Percentiles rank a stretch among this genome's conserved stretches.
phyloP scores from a whole-genome alignment of 495 filamentous ascomycete species.

The Podospora didyma region DNA sequence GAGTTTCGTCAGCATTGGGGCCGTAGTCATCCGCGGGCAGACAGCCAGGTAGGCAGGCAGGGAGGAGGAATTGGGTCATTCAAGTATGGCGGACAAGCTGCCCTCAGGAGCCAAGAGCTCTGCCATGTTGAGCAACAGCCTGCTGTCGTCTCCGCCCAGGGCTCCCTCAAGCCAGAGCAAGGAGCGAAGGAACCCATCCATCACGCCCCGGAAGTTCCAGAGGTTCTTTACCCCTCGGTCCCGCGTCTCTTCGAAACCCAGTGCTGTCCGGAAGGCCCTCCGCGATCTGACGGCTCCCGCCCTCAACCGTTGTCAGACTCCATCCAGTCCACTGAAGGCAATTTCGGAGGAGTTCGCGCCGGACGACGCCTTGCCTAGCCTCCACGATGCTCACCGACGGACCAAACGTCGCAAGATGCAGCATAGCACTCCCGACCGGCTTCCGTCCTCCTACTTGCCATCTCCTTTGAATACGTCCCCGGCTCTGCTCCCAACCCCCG shows the following conservation, averaged over 20 bases:
- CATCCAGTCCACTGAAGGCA: conserved; percentile 42
- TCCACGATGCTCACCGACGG: conserved; percentile 13
- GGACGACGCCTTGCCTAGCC: conserved; percentile 20
- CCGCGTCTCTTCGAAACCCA: conserved; percentile 40
- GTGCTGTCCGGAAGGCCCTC: conserved; percentile 59
- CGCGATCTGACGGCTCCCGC: conserved; percentile 63
- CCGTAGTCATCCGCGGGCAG: too few species aligned
- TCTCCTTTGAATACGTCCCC: conserved; percentile 25
- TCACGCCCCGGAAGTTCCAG: conserved; percentile 71
- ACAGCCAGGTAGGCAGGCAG: too few species aligned
- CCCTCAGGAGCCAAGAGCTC: conserved; percentile 21
- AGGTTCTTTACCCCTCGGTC: conserved; percentile 78
- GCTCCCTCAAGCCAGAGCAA: conserved; percentile 29
- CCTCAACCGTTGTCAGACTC: conserved; percentile 53
- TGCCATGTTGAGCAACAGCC: conserved; percentile 16
- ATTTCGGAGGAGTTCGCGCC: conserved; percentile 26
- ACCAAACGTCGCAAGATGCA: conserved; percentile 41
- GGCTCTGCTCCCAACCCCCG: conserved; percentile 20
- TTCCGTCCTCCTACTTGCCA: conserved; percentile 17
- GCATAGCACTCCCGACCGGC: conserved; percentile 19
- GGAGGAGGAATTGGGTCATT: neutral
- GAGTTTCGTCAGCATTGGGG: too few species aligned
- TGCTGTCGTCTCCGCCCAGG: conserved; percentile 37
- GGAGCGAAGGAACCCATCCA: conserved; percentile 47
- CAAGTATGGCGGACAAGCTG: conserved; percentile 16